A percentile compares a stretch with the other conserved stretches of the same genome.
Evolutionary conservation across 805 yeast species (phyloP).

Genomic region (Yarrowia sp.): DNA sequence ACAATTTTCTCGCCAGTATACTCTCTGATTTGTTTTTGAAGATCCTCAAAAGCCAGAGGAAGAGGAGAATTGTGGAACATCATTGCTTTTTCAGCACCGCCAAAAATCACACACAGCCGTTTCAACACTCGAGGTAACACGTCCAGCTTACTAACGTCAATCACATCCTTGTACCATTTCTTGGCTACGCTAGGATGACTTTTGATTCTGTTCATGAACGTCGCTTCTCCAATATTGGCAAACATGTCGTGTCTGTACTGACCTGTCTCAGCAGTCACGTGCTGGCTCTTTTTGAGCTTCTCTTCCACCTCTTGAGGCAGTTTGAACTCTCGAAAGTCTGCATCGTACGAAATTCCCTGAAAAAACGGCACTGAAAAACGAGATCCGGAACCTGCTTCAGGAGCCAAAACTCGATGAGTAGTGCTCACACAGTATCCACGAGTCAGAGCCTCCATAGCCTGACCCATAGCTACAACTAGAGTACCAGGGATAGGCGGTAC

Average conservation of each 20-base stretch:
- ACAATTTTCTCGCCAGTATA: conserved; percentile 31
- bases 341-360: conserved; percentile 23
- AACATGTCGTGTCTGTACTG: conserved; percentile 25
- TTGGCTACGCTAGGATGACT: conserved; percentile 9
- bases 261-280: background rate
- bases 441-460: conserved; percentile 26
- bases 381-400: conserved; percentile 3
- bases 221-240: conserved; percentile 16
- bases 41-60: conserved; percentile 32
- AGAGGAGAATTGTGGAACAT: conserved; percentile 27
- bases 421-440: conserved; percentile 17
- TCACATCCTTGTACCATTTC: background rate
- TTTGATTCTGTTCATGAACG: conserved; percentile 12
- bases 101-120: conserved; percentile 31
- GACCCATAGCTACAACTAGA: conserved; percentile 23
- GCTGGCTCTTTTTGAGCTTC: background rate
- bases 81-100: conserved; percentile 30
- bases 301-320: background rate
- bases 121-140: conserved; percentile 29
- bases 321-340: conserved; percentile 3
- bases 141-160: conserved; percentile 20
- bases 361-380: conserved; percentile 20
- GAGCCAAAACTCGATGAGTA: conserved; percentile 17
- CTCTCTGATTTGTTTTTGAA: conserved; percentile 31
- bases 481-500: conserved; percentile 15